Conservation (phyloP, 192 early-diverging fungal species). For the Rhizophagus clarus region DNA sequence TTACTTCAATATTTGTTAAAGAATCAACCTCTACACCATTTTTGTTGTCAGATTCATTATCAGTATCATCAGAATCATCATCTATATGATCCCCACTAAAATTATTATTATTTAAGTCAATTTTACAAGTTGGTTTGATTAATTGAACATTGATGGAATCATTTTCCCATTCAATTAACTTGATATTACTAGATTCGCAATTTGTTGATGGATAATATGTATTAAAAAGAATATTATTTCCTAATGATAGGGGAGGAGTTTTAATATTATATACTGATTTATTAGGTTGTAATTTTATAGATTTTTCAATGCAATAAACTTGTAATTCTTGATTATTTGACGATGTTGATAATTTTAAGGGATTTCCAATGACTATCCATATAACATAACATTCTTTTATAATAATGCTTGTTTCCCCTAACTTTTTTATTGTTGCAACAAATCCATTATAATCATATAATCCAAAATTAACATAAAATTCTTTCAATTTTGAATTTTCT, state of each 20-base stretch:
- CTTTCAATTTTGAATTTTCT: background rate
- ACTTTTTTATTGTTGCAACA: background rate
- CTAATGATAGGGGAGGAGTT: background rate
- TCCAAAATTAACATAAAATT: background rate
- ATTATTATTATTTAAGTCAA: background rate
- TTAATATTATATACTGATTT: background rate
- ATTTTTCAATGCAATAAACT: background rate
- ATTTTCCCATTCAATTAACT: background rate
- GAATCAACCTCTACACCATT: background rate
- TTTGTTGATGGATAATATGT: background rate
- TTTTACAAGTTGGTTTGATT: background rate
- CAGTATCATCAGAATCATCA: too few species aligned
- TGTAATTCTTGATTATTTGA: background rate
- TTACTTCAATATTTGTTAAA: background rate
- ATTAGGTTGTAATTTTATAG: background rate
- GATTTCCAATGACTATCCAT: background rate
- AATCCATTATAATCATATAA: background rate
- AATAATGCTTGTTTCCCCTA: background rate
- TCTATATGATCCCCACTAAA: too few species aligned
- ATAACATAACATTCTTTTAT: background rate
- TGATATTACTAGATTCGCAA: background rate
- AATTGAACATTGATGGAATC: background rate
- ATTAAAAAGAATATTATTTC: background rate
- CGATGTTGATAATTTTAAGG: background rate
- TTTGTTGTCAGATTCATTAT: too few species aligned